Evolutionary conservation across 2,329 filamentous ascomycete species (phyloP), one percentile per base, ranked within the genome.

Genomic region (Knufia petricola): DNA sequence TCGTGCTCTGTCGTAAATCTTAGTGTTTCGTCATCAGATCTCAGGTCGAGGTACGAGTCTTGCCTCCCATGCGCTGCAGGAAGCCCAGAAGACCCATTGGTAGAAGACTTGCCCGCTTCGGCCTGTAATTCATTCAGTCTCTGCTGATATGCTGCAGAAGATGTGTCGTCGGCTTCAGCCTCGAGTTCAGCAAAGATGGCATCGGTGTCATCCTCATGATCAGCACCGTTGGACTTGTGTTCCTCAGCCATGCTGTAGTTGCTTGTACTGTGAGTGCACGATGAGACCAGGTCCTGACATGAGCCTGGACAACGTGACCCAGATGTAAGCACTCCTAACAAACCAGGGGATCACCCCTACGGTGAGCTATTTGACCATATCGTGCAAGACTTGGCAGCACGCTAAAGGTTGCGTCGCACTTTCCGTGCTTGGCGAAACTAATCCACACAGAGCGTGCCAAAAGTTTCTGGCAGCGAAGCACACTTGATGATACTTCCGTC

Each of bases 1-100:
- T 76, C 71, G 10, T 72, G 73, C 41, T 71, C 69, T 6, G 78
- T 82, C 7, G 78, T 81, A 54, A 80, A 76, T 54, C 77, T 72
- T 60, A 82, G 72, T 36, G 81, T 63, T 10, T 68, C 61, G 60
- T 79, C 77, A 60, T 82, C 79, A 52, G 72, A 71, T 45, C 57
- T 52, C 3, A 72, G 56, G 1, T 66, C 67, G 1, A 65, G 64
- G 55, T 68, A 68, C 41, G 50, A 61, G 36, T 30, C 60, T 56
- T 50, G 49, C 12, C 32, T 51, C 24, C 46, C 48, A 21, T 47
- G 55, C 9, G 48, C 30, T 15, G 39, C 34, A 8, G 49, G 28
- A 19, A 12, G 4, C 12, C 23, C 23, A 19, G 32, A 38, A 38
- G 15, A 13, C 1, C 30, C 30, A 23, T 30, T 41, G 17, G 36